phyloP scores from a whole-genome alignment of 2,329 filamentous ascomycete species.

The Neonectria neomacrospora region DNA sequence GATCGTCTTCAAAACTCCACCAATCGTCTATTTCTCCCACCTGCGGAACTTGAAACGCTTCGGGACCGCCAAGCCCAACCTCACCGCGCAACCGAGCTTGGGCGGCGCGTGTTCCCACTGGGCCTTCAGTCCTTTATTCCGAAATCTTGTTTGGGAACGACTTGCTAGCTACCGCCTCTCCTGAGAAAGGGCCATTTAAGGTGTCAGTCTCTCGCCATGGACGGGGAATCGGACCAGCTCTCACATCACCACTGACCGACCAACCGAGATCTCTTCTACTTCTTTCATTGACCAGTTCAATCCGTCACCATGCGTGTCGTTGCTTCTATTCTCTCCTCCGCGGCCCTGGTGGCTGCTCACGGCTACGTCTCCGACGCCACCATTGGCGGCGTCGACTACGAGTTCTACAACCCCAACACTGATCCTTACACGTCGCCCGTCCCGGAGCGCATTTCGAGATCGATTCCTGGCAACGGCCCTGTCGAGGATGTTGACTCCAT shows the following conservation, averaged over 20 bases:
- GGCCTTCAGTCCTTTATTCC: conserved; percentile 23
- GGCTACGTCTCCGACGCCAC: conserved; percentile 60
- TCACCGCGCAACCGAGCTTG: conserved; percentile 16
- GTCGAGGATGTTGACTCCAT: conserved; percentile 62
- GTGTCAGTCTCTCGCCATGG: conserved; percentile 1
- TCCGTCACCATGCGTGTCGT: conserved; percentile 37
- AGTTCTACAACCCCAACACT: conserved; percentile 52
- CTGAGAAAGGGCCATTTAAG: conserved; percentile 28
- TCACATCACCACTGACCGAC: conserved; percentile 22
- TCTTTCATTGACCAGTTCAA: conserved; percentile 9
- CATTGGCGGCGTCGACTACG: conserved; percentile 52
- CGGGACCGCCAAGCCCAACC: conserved; percentile 21
- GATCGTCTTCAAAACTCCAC: conserved; percentile 30
- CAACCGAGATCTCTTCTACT: conserved; percentile 16
- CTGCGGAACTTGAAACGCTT: conserved; percentile 30
- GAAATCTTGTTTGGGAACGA: conserved; percentile 11
- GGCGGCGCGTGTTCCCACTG: conserved; percentile 37
- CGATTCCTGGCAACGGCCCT: conserved; percentile 68
- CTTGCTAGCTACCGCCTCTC: not conserved
- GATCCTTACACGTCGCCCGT: conserved; percentile 57
- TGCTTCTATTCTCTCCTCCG: conserved; percentile 46
- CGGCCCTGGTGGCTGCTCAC: conserved; percentile 58
- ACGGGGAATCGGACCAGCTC: conserved; percentile 17
- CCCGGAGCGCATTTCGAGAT: conserved; percentile 65
- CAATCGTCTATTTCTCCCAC: conserved; percentile 28